phyloP scores from a whole-genome alignment of 75 land plant species.

The Cunninghamia lanceolata region DNA sequence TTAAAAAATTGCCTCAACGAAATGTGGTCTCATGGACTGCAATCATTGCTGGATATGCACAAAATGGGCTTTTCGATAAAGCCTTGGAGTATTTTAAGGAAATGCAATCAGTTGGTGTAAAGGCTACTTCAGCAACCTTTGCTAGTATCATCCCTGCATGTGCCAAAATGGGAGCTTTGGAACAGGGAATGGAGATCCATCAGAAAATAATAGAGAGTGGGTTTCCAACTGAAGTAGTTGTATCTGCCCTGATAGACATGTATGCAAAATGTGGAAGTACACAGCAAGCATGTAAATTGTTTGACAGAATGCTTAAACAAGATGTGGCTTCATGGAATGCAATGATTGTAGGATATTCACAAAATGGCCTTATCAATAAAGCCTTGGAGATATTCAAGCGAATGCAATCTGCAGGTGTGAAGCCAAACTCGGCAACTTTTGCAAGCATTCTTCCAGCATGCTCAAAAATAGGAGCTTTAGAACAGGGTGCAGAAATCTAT shows the following conservation, averaged over 20 bases:
- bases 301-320: neutral
- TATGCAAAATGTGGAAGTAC: conserved; percentile 37
- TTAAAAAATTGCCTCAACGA: too few relatives aligned
- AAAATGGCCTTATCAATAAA: neutral
- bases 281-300: conserved; percentile 14
- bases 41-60: too few relatives aligned
- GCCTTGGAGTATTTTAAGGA: too few relatives aligned
- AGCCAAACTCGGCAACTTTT: conserved; percentile 25
- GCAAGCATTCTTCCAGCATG: conserved; percentile 29
- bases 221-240: conserved; percentile 3
- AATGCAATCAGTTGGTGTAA: neutral
- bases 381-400: neutral
- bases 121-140: conserved; percentile 23
- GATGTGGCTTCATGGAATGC: conserved; percentile 9
- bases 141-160: conserved; percentile 30
- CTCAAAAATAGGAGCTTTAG: neutral
- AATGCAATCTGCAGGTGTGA: neutral
- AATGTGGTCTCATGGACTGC: too few relatives aligned
- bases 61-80: too few relatives aligned
- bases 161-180: conserved; percentile 23
- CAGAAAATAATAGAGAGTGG: conserved; percentile 11
- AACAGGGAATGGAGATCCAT: conserved; percentile 19
- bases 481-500: too few relatives aligned
- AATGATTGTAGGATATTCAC: conserved; percentile 24
- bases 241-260: conserved; percentile 37